A percentile compares a stretch with the other conserved stretches of the same genome.
phyloP scores from a whole-genome alignment of 805 yeast genomes.

The Kazachstania viticola region DNA sequence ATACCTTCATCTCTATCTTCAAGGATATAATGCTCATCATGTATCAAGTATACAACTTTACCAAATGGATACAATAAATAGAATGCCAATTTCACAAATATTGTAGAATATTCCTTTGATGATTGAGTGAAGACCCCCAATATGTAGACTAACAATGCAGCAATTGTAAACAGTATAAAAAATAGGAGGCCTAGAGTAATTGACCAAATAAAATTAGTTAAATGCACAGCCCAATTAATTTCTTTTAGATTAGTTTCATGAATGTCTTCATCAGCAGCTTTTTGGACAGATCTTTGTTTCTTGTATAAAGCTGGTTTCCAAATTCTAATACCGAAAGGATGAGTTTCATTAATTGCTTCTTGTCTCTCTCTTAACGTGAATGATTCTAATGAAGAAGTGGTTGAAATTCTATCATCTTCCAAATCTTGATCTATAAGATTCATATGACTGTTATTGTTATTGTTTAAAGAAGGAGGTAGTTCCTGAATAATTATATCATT shows the following conservation, averaged over 20 bases:
- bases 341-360: constrained; percentile 91
- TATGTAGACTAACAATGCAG: constrained; percentile 33
- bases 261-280: constrained; percentile 85
- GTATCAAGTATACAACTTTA: constrained; percentile 64
- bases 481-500: constrained; percentile 1
- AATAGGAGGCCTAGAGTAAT: constrained; percentile 58
- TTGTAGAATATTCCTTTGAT: constrained; percentile 51
- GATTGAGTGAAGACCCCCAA: constrained; percentile 32
- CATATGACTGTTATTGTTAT: constrained; percentile 4
- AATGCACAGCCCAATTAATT: constrained; percentile 48
- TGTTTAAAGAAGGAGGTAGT: constrained; percentile 5
- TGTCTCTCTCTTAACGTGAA: constrained; percentile 86
- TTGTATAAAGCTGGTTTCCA: constrained; percentile 98
- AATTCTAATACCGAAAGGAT: constrained; percentile 95
- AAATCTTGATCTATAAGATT: constrained; percentile 1
- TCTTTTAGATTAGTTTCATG: constrained; percentile 55
- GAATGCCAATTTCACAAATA: constrained; percentile 50
- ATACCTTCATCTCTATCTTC: constrained; percentile 90
- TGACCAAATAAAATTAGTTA: constrained; percentile 68
- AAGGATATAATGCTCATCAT: constrained; percentile 66
- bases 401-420: constrained; percentile 19
- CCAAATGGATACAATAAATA: constrained; percentile 85
- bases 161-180: constrained; percentile 33
- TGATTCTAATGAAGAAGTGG: constrained; percentile 52
- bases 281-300: constrained; percentile 81